phyloP scores from a whole-genome alignment of 2,329 filamentous ascomycete species.

The Botrytis fragariae region DNA sequence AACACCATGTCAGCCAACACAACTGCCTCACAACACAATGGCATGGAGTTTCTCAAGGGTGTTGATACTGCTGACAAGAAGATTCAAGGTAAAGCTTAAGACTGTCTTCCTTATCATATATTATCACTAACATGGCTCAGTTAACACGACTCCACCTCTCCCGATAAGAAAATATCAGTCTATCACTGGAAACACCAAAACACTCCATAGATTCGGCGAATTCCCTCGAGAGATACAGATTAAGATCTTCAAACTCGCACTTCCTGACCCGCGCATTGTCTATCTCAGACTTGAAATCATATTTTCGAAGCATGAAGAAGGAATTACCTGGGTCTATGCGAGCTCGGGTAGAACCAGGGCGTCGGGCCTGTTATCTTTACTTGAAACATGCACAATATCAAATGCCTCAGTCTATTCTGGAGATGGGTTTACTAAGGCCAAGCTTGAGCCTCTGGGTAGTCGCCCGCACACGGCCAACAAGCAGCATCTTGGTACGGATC shows the following conservation, averaged over 20 bases:
- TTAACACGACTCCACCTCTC: background rate
- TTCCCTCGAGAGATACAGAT: background rate
- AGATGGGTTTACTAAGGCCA: background rate
- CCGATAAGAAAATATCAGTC: background rate
- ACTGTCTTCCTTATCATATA: background rate
- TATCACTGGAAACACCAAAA: background rate
- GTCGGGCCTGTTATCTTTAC: background rate
- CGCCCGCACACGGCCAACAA: background rate
- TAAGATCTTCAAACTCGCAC: background rate
- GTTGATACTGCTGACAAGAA: background rate
- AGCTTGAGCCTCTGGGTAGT: background rate
- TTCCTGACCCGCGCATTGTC: background rate
- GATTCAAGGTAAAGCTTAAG: background rate
- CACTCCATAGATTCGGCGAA: background rate
- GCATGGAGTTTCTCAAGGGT: background rate
- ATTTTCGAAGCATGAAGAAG: background rate
- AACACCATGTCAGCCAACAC: background rate
- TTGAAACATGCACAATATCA: background rate
- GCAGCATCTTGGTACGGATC: too few species aligned
- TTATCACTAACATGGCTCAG: background rate
- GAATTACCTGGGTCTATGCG: fast-evolving
- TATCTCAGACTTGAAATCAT: background rate
- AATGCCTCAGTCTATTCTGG: background rate
- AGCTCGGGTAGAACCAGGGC: background rate
- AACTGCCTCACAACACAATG: background rate